A percentile compares a stretch with the other conserved stretches of the same genome.
phyloP scores from a whole-genome alignment of 441 rosid genomes.

The Pelargonium myrrhifolium region DNA sequence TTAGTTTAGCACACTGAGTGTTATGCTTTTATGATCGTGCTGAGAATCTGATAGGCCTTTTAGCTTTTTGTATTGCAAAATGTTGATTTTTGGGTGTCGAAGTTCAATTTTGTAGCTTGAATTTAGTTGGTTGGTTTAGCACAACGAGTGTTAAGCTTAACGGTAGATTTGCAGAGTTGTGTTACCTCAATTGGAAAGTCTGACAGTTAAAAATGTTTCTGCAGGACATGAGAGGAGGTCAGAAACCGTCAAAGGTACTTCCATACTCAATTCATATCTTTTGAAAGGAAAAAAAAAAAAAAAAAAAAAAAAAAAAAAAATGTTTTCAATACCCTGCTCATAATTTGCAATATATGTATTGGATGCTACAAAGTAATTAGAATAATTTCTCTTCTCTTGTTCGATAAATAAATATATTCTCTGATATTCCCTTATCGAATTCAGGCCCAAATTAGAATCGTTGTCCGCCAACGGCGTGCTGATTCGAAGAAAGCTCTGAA shows the following conservation, averaged over 20 bases:
- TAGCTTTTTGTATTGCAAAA: background rate
- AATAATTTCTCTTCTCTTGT: too few relatives aligned
- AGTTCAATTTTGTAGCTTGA: background rate
- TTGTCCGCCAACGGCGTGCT: conserved; percentile 42
- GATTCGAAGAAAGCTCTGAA: conserved; percentile 50
- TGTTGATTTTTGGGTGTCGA: background rate
- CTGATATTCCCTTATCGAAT: conserved; percentile 12
- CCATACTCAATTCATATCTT: too few relatives aligned
- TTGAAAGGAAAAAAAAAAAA: too few relatives aligned
- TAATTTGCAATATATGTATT: background rate
- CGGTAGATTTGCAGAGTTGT: background rate
- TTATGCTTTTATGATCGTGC: too few relatives aligned
- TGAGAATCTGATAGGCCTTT: background rate
- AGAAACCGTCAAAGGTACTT: conserved; percentile 48
- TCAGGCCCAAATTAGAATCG: conserved; percentile 36
- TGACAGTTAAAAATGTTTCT: conserved; percentile 15
- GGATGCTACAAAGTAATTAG: too few relatives aligned
- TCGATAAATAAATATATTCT: conserved; percentile 4
- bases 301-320: too few relatives aligned
- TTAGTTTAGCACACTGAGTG: too few relatives aligned
- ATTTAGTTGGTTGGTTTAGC: background rate
- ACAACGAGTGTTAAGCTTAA: background rate
- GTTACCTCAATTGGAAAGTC: background rate
- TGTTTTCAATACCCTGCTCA: background rate
- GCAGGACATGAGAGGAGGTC: conserved; percentile 31